Evolutionary conservation across 2,329 filamentous ascomycete genomes (phyloP), one percentile per base, ranked within the genome.

Genomic region (Fusarium keratoplasticum): DNA sequence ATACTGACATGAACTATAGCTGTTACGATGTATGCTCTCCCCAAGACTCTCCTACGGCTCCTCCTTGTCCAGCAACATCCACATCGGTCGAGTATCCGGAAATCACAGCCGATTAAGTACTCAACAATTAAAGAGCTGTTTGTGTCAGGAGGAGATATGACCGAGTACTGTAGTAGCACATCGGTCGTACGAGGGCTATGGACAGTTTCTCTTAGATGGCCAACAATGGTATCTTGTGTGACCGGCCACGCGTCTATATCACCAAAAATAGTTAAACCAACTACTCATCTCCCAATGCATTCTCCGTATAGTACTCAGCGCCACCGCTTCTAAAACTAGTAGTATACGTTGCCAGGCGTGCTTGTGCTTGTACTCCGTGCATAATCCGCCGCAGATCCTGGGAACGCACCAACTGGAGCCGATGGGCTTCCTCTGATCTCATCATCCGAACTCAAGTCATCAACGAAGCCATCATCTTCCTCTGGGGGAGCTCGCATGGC

Each of bases 401-500:
- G 87, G 72, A 88, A 90, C 0, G 86, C 86, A 5, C 89, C 88
- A 16, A 84, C 83, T 7, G 85, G 84, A 5, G 76, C 78, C 0
- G 78, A 73, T 4, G 79, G 69, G 0, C 78, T 78, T 0, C 78
- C 79, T 57, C 77, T 76, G 20, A 77, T 70, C 20, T 85, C 83
- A 14, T 84, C 83, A 36, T 84, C 84, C 14, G 83, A 85, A 73
- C 83, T 85, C 64, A 79, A 59, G 20, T 81, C 81, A 31, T 81
- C 77, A 6, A 72, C 79, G 20, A 80, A 76, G 11, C 80, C 74
- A 61, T 85, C 84, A 5, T 80, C 78, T 16, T 75, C 76, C 7
- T 82, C 80, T 14, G 83, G 83, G 0, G 79, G 78, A 5, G 79
- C 80, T 6, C 89, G 85, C 89, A 92, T 91, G 2, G 84, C 84